These are phyloP conservation scores for Monosporozyma unispora DNA, from an alignment of 805 yeast genomes.

Conservation along the genomic window DNA sequence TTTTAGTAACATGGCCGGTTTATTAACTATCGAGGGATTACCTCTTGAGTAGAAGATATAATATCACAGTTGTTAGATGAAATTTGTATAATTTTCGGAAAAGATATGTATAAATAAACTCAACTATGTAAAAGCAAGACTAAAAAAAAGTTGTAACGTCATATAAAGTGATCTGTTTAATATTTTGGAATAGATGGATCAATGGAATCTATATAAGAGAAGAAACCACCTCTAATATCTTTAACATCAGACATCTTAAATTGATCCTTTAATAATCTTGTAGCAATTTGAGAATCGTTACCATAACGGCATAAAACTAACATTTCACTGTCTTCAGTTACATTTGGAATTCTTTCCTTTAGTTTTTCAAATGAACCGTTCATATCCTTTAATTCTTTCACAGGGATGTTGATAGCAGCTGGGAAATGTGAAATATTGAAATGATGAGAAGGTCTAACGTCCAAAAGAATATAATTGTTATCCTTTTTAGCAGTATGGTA, in stretches of 20 bases:
- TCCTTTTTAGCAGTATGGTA: conserved; percentile 11
- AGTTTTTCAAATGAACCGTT: conserved; percentile 23
- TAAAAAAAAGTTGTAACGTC: not conserved
- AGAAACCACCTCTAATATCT: conserved; percentile 75
- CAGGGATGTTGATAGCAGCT: conserved; percentile 53
- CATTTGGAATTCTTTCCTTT: conserved; percentile 19
- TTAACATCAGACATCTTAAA: conserved; percentile 41
- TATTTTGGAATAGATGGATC: conserved; percentile 59
- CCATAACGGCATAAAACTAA: conserved; percentile 79
- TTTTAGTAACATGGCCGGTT: conserved; percentile 27
- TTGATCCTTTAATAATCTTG: conserved; percentile 42
- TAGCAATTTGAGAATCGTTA: conserved; percentile 81
- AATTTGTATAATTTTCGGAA: too few species aligned
- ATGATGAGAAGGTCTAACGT: conserved; percentile 78
- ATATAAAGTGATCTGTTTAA: conserved; percentile 21
- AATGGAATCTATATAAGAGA: conserved; percentile 52
- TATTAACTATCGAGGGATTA: conserved; percentile 24
- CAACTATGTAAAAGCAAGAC: not conserved
- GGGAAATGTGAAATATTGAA: conserved; percentile 57
- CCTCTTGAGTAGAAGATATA: not conserved
- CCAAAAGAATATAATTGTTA: conserved; percentile 37
- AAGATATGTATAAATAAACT: conserved; percentile 17
- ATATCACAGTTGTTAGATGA: too few species aligned
- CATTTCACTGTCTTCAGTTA: conserved; percentile 28
- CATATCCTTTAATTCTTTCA: conserved; percentile 35